Evolutionary conservation across 768 basidiomycete genomes (phyloP), one percentile per base, ranked within the genome.

Genomic region (Megacollybia marginata): DNA sequence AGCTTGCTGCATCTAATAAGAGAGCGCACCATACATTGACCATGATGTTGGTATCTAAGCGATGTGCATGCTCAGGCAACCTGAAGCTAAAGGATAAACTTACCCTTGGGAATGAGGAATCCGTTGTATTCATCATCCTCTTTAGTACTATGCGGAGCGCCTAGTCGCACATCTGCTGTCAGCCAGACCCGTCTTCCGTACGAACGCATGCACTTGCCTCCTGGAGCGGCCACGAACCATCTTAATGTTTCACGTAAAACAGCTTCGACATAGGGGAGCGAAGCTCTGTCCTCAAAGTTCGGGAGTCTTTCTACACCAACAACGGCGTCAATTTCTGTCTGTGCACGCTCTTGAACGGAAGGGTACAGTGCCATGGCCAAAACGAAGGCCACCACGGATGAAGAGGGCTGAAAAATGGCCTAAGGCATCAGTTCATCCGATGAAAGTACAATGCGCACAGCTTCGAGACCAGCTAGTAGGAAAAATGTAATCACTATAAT

Each of bases 331-430:
- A 66, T 50, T 47, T 65, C 64, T 9, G 36, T 46, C 47, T 62
- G 65, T 1, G 59, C 59, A 34, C 56, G 54, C 1, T n/a, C 28
- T 34, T 61, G 58, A 8, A 51, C 49, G 8, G 62, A 53, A 1
- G 63, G 65, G 48, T 64, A 52, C 15, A 55, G 40, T 2, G 59
- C 46, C 63, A 65, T 62, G 5, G 62, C 61, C 5, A 62, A 43
- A 11, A 65, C 7, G 50, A 65, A 63, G 1, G 45, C 31, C 19
- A 35, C 28, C 11, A 51, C 1, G 4, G 46, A n/a, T 7, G 44
- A 42, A 3, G 13, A 48, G 31, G 47, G 8, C 35, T 33, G 23
- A 20, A 45, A 46, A 44, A 45, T 40, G 38, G 23, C 23, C 23
- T 3, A 6, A 28, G 23, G 23, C 23, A 6, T 28, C 23, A 28